These are phyloP conservation scores for Thelonectria rubi DNA, from an alignment of 2,329 filamentous ascomycete genomes.

Conservation along the genomic window DNA sequence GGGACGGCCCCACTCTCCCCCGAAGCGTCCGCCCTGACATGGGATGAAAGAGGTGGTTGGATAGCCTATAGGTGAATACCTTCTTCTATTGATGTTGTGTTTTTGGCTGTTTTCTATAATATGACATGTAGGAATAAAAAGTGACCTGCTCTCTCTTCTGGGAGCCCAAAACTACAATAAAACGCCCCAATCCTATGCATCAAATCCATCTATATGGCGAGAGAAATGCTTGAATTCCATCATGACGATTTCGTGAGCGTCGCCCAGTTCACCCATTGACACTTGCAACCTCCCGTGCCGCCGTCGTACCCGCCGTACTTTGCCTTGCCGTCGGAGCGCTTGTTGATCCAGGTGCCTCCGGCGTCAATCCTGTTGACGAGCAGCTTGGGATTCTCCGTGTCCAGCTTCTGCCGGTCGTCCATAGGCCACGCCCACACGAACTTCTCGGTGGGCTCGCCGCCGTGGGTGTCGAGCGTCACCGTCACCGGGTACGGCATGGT, in stretches of 20 bases:
- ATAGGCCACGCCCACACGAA: constrained; percentile 64
- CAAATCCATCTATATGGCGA: constrained; percentile 15
- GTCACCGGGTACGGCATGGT: constrained; percentile 72
- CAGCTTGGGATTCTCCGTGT: constrained; percentile 53
- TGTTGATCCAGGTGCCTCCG: constrained; percentile 64
- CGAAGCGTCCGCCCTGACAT: constrained; percentile 1
- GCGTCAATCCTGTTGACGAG: constrained; percentile 60
- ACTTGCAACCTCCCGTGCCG: constrained; percentile 69
- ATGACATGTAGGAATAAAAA: constrained; percentile 18
- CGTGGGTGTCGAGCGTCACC: constrained; percentile 69
- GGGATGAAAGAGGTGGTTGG: too few relatives aligned
- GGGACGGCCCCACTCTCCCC: constrained; percentile 31
- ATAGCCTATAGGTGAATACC: too few relatives aligned
- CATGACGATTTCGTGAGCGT: constrained; percentile 21
- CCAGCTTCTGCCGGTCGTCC: constrained; percentile 56
- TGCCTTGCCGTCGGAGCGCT: constrained; percentile 52
- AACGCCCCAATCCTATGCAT: constrained; percentile 7
- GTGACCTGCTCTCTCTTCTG: constrained; percentile 6
- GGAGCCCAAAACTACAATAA: constrained; percentile 8
- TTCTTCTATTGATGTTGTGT: not conserved
- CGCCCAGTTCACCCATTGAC: constrained; percentile 67
- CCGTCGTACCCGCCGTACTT: constrained; percentile 70
- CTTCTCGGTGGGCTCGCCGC: constrained; percentile 63
- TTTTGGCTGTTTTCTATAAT: constrained; percentile 6
- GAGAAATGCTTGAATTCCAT: constrained; percentile 11